Evolutionary conservation across 1,284 basidiomycete genomes (phyloP).

Genomic region (Cryptococcus sp.): DNA sequence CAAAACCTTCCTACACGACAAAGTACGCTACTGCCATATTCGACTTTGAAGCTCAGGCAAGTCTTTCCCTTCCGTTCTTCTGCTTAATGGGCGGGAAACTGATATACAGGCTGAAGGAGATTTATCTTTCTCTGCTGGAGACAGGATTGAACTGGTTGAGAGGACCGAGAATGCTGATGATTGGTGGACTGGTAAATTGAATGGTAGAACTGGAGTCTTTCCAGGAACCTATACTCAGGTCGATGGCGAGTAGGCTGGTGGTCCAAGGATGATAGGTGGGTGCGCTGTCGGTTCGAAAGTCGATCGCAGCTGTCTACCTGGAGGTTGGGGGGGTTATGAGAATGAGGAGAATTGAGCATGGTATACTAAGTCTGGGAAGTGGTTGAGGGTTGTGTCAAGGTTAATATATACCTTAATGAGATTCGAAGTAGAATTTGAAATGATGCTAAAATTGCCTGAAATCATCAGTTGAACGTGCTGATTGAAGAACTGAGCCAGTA

Average conservation of each 20-base stretch:
- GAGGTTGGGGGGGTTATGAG: background rate
- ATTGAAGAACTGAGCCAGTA: too few species aligned
- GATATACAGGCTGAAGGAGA: slow-evolving; percentile 77
- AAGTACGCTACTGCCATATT: slow-evolving; percentile 90
- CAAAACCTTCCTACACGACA: slow-evolving; percentile 62
- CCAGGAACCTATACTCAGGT: slow-evolving; percentile 62
- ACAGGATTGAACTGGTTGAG: slow-evolving; percentile 87
- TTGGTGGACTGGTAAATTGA: slow-evolving; percentile 94
- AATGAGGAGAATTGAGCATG: too few species aligned
- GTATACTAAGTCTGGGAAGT: too few species aligned
- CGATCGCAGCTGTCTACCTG: background rate
- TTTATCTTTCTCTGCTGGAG: slow-evolving; percentile 85
- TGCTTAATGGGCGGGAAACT: background rate
- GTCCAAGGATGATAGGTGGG: too few species aligned
- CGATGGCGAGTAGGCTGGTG: slow-evolving; percentile 15
- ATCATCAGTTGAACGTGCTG: too few species aligned
- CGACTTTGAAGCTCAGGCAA: slow-evolving; percentile 81
- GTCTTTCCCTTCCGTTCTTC: slow-evolving; percentile 4
- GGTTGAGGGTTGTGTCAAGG: too few species aligned
- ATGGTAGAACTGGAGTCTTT: slow-evolving; percentile 85
- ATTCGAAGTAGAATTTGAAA: too few species aligned
- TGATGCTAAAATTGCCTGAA: too few species aligned
- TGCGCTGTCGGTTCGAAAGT: background rate
- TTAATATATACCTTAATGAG: too few species aligned
- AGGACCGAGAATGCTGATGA: slow-evolving; percentile 80